Evolutionary conservation across 1,284 basidiomycete genomes (phyloP), one percentile per base, ranked within the genome.

Genomic region (Laetiporus sulphureus): DNA sequence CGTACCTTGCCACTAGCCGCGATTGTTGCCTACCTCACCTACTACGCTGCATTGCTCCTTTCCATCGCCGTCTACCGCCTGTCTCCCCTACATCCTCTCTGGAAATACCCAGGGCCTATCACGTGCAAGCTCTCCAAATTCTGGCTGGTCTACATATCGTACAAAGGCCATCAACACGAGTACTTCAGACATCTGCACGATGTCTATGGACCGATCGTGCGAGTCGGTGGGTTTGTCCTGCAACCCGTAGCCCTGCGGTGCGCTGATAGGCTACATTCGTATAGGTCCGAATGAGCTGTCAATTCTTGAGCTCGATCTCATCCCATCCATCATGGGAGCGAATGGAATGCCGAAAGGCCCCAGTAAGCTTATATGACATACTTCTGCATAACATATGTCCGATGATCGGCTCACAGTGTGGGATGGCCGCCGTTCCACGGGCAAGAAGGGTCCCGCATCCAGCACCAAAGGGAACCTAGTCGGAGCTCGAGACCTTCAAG

Each of bases 1-100:
- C n/a, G n/a, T n/a, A n/a, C n/a, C n/a, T n/a, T n/a, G n/a, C n/a
- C n/a, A n/a, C n/a, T n/a, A n/a, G n/a, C n/a, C n/a, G n/a, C n/a
- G n/a, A n/a, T n/a, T n/a, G n/a, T n/a, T n/a, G n/a, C n/a, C n/a
- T 27, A 22, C 18, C 15, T 20, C n/a, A 11, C 29, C 20, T 40
- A 23, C 42, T 58, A 8, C 24, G 21, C 39, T 4, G 46, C 44
- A 0, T 45, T 57, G 10, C 18, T 46, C 1, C 11, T 37, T 1
- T 55, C 57, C 4, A 53, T 57, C 21, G 29, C 50, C 1, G 13
- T 48, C 5, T 62, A 64, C 37, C 57, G 62, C 3, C 13, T 58
- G 16, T 61, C 61, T 0, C 60, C 61, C 0, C 41, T 60, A 24
- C 62, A 64, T 36, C 60, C 60, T 1, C 54, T 64, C 13, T 50